phyloP scores from a whole-genome alignment of 495 filamentous ascomycete genomes.

The Penicillium samsonianum region DNA sequence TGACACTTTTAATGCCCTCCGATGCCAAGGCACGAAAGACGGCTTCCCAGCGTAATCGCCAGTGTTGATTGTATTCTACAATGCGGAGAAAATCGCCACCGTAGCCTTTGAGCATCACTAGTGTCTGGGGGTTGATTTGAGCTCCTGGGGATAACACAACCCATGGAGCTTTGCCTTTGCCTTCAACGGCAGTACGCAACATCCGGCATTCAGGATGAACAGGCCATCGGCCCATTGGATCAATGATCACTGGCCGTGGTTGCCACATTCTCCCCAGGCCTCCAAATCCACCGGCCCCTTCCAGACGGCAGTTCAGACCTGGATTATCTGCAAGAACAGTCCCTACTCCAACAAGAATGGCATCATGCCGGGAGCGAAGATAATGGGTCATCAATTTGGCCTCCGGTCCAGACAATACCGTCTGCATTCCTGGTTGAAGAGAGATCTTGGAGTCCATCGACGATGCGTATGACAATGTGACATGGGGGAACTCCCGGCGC shows the following conservation, averaged over 20 bases:
- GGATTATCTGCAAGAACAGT: conserved; percentile 87
- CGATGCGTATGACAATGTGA: conserved; percentile 86
- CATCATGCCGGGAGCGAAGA: conserved; percentile 77
- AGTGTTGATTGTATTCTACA: conserved; percentile 50
- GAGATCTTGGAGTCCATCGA: conserved; percentile 83
- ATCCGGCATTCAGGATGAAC: conserved; percentile 60
- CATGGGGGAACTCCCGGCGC: conserved; percentile 44
- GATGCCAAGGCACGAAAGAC: conserved; percentile 58
- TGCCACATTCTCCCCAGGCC: conserved; percentile 59
- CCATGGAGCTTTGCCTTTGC: conserved; percentile 71
- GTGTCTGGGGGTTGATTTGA: conserved; percentile 46
- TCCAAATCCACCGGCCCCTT: conserved; percentile 55
- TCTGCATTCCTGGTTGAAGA: conserved; percentile 71
- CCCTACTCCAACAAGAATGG: conserved; percentile 80
- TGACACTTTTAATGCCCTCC: conserved; percentile 72
- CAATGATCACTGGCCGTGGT: conserved; percentile 77
- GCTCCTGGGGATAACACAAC: conserved; percentile 60
- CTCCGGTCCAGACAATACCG: conserved; percentile 73
- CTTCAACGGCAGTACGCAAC: conserved; percentile 60
- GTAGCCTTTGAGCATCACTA: conserved; percentile 50
- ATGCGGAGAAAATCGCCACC: conserved; percentile 53
- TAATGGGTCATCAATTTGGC: conserved; percentile 92
- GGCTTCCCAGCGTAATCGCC: conserved; percentile 60
- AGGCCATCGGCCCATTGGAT: conserved; percentile 70
- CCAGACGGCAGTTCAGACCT: conserved; percentile 73